These are phyloP conservation scores for Aspergillus nidulans DNA, from an alignment of 495 filamentous ascomycete genomes.

Conservation along the genomic window DNA sequence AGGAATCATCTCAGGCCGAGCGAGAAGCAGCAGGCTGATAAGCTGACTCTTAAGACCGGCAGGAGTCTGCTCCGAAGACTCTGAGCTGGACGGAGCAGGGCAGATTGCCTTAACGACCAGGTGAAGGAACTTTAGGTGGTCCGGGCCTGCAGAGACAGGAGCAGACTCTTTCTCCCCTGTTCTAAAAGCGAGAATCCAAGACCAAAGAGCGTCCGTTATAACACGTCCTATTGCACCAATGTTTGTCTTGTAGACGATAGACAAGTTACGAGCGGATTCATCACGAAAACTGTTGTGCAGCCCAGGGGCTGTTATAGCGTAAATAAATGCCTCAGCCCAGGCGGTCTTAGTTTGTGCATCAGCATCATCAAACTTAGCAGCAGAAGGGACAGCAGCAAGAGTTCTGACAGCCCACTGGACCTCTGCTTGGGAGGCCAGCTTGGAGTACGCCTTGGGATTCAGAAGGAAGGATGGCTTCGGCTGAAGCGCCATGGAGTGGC, in stretches of 20 bases:
- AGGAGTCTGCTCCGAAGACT: constrained; percentile 31
- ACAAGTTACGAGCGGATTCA: constrained; percentile 53
- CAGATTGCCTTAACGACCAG: constrained; percentile 70
- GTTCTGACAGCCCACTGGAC: constrained; percentile 69
- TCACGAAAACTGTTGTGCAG: constrained; percentile 56
- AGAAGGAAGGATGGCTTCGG: constrained; percentile 83
- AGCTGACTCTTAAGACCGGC: constrained; percentile 57
- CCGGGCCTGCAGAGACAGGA: constrained; percentile 63
- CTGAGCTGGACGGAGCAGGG: constrained; percentile 38
- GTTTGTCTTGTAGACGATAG: constrained; percentile 51
- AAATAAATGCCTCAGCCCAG: constrained; percentile 83
- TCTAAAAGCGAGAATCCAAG: constrained; percentile 66
- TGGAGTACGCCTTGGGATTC: constrained; percentile 77
- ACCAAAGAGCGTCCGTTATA: constrained; percentile 73
- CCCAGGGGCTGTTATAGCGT: constrained; percentile 57
- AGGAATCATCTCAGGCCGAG: constrained; percentile 71
- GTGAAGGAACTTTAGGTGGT: constrained; percentile 46
- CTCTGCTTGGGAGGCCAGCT: constrained; percentile 67
- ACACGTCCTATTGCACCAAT: constrained; percentile 51
- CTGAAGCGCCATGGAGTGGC: constrained; percentile 57
- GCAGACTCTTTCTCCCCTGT: constrained; percentile 72
- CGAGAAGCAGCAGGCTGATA: constrained; percentile 71
- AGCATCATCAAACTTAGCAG: constrained; percentile 28
- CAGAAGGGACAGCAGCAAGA: constrained; percentile 55
- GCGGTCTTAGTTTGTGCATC: constrained; percentile 41